Conservation (phyloP, 371 early-diverging fungal species). For the Capillidium heterosporum region DNA sequence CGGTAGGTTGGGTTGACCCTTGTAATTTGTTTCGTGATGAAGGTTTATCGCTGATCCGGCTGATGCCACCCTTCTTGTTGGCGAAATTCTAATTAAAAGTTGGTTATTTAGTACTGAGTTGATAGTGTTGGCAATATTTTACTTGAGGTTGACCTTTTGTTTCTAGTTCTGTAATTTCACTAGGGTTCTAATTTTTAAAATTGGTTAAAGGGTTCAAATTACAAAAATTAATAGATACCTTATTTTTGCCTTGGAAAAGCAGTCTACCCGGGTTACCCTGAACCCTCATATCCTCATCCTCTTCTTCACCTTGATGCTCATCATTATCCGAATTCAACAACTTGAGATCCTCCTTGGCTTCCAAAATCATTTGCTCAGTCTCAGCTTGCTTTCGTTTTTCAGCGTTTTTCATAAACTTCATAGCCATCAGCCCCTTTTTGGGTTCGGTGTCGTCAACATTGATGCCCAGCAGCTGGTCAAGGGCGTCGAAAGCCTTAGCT, state of each 20-base stretch:
- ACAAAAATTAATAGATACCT: background rate
- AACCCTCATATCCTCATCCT: constrained; percentile 12
- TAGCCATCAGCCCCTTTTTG: constrained; percentile 69
- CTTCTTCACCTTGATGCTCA: constrained; percentile 16
- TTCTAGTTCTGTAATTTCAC: too few species aligned
- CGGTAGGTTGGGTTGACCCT: constrained; percentile 8
- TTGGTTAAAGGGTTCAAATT: background rate
- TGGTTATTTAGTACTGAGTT: too few species aligned
- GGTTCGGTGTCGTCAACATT: constrained; percentile 27
- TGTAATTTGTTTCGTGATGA: background rate
- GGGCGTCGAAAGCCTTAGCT: constrained; percentile 16
- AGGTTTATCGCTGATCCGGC: background rate
- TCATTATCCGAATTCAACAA: constrained; percentile 18
- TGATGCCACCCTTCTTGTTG: background rate
- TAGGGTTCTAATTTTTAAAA: too few species aligned
- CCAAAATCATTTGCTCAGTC: constrained; percentile 17
- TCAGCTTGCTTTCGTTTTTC: constrained; percentile 28
- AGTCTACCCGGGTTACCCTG: constrained; percentile 37
- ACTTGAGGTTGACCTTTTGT: too few species aligned
- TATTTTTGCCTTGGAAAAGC: constrained; percentile 16
- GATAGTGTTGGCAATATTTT: too few species aligned
- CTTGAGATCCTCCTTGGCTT: constrained; percentile 16
- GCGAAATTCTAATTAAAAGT: too few species aligned
- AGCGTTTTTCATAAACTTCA: constrained; percentile 94
- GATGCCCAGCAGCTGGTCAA: constrained; percentile 20